phyloP scores from a whole-genome alignment of 192 early-diverging fungal genomes.

The Thoreauomyces humboldtii region DNA sequence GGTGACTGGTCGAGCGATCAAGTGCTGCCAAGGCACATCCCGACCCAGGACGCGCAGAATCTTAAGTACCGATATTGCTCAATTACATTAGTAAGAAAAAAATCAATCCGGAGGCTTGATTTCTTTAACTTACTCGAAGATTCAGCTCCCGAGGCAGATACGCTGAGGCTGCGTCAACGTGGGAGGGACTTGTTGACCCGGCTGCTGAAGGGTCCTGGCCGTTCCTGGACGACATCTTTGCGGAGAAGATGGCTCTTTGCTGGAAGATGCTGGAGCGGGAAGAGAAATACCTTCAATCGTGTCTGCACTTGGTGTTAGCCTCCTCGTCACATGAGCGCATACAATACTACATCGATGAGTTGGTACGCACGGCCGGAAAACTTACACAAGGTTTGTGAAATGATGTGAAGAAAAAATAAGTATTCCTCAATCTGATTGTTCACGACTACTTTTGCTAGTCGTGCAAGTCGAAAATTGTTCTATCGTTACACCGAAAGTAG shows the following conservation, averaged over 20 bases:
- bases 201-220: constrained; percentile 64
- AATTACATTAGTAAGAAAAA: constrained; percentile 67
- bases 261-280: constrained; percentile 44
- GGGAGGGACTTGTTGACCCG: constrained; percentile 57
- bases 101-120: neutral
- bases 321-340: neutral
- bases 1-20: constrained; percentile 64
- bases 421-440: neutral
- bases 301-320: constrained; percentile 21
- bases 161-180: constrained; percentile 59
- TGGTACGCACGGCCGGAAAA: neutral
- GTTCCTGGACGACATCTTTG: constrained; percentile 59
- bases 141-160: constrained; percentile 63
- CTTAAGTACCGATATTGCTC: constrained; percentile 74
- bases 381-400: neutral
- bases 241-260: constrained; percentile 67
- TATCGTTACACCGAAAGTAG: constrained; percentile 48
- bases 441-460: neutral
- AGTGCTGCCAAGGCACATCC: constrained; percentile 64
- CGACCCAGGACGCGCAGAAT: constrained; percentile 59
- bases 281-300: constrained; percentile 7
- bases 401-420: neutral
- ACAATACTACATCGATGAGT: constrained; percentile 2
- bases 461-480: neutral
- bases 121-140: no score